A percentile compares a stretch with the other conserved stretches of the same genome.
Conservation (phyloP, 2,329 filamentous ascomycete genomes). For the Fusarium sp. region DNA sequence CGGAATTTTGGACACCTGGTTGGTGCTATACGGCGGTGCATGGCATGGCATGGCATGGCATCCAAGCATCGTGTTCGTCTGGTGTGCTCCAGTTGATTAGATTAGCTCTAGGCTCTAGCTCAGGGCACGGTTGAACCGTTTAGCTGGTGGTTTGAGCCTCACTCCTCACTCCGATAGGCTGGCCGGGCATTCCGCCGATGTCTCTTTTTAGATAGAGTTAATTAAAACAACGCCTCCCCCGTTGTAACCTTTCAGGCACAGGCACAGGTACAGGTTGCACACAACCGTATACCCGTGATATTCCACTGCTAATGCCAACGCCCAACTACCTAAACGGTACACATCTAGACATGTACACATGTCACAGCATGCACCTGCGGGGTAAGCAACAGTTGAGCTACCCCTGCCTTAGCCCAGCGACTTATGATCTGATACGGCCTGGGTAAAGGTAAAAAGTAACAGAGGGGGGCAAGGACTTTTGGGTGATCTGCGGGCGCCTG, state of each 20-base stretch:
- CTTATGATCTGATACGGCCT: slow-evolving; percentile 27
- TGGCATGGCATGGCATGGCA: neutral
- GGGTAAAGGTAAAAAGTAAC: too few relatives aligned
- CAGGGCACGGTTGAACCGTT: slow-evolving; percentile 9
- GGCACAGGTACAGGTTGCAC: slow-evolving; percentile 2
- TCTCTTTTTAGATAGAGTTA: slow-evolving; percentile 19
- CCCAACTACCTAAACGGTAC: neutral
- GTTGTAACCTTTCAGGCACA: slow-evolving; percentile 5
- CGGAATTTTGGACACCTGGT: slow-evolving; percentile 9
- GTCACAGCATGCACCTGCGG: slow-evolving; percentile 2
- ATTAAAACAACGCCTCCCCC: slow-evolving; percentile 15
- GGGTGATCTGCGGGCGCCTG: slow-evolving; percentile 12
- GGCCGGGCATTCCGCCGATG: neutral
- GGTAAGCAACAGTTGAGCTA: slow-evolving; percentile 3
- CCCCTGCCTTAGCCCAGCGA: slow-evolving; percentile 11
- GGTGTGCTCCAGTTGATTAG: neutral
- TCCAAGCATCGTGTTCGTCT: slow-evolving; percentile 21
- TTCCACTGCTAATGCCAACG: too few relatives aligned
- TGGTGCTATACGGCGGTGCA: too few relatives aligned
- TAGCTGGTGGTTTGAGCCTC: neutral
- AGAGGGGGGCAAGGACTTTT: slow-evolving; percentile 1
- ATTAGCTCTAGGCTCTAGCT: neutral
- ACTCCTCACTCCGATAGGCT: neutral
- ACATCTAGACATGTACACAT: too few relatives aligned
- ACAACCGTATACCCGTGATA: slow-evolving; percentile 1